Evolutionary conservation across 768 basidiomycete species (phyloP).

Genomic region (Chalciporus chontae): DNA sequence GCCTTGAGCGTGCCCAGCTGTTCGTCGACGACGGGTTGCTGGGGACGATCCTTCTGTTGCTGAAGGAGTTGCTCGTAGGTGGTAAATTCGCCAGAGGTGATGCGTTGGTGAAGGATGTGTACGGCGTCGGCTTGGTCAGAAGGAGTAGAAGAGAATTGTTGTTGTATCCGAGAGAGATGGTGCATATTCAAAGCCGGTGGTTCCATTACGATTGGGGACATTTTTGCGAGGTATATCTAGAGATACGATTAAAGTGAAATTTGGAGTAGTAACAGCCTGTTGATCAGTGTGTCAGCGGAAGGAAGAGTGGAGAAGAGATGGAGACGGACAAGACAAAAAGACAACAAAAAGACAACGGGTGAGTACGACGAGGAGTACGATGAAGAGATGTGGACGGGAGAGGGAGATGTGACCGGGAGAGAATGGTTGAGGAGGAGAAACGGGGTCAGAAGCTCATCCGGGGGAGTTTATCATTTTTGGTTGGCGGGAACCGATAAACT

Average conservation of each 20-base stretch:
- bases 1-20: conserved; percentile 8
- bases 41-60: conserved; percentile 30
- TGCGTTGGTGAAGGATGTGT: conserved; percentile 28
- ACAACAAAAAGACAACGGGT: not conserved
- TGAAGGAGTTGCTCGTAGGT: conserved; percentile 30
- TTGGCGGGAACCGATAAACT: conserved; percentile 38
- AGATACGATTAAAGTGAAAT: conserved; percentile 31
- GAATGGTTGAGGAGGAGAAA: conserved; percentile 23
- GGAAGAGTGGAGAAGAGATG: not conserved
- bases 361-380: not conserved
- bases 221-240: conserved; percentile 33
- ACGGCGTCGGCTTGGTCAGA: conserved; percentile 29
- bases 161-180: conserved; percentile 48
- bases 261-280: conserved; percentile 20
- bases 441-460: conserved; percentile 21
- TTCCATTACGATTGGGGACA: conserved; percentile 60
- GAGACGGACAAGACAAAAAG: not conserved
- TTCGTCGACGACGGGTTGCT: conserved; percentile 16
- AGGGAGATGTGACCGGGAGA: not conserved
- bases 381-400: not conserved
- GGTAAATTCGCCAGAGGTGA: conserved; percentile 27
- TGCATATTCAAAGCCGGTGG: conserved; percentile 50
- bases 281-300: conserved; percentile 13
- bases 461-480: conserved; percentile 36
- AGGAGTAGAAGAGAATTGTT: conserved; percentile 38